phyloP scores from a whole-genome alignment of 306 rosid genomes.

The Albizia julibrissin region DNA sequence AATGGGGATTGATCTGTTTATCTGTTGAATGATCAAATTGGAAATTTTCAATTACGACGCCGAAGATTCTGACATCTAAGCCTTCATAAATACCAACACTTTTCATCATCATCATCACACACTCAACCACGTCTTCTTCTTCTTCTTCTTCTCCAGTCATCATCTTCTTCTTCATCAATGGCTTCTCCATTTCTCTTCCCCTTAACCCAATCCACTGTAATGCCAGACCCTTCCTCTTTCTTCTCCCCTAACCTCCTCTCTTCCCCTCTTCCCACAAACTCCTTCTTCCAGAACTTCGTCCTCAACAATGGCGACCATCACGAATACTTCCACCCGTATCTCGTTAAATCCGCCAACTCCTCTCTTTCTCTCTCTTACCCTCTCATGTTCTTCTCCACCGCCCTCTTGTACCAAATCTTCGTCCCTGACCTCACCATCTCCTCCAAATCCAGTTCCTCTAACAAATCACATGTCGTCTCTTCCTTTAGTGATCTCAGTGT shows the following conservation, averaged over 20 bases:
- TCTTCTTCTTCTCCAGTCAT: not conserved
- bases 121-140: not conserved
- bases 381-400: slow-evolving; percentile 44
- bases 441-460: slow-evolving; percentile 30
- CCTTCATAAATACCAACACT: not conserved
- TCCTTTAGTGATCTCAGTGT: slow-evolving; percentile 71
- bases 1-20: too few species aligned
- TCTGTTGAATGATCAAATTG: not conserved
- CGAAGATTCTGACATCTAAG: not conserved
- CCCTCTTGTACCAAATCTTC: slow-evolving; percentile 62
- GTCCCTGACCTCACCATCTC: slow-evolving; percentile 72
- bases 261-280: slow-evolving; percentile 75
- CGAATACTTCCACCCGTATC: slow-evolving; percentile 85
- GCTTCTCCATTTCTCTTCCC: slow-evolving; percentile 65
- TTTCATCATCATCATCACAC: not conserved
- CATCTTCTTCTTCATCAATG: not conserved
- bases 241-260: slow-evolving; percentile 64
- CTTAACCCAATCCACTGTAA: slow-evolving; percentile 51
- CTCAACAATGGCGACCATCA: slow-evolving; percentile 75
- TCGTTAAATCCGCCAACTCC: slow-evolving; percentile 58
- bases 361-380: slow-evolving; percentile 77
- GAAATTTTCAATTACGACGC: not conserved
- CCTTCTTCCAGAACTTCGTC: slow-evolving; percentile 81
- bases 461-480: slow-evolving; percentile 54
- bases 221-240: slow-evolving; percentile 75